A percentile compares a stretch with the other conserved stretches of the same genome.
Evolutionary conservation across 192 early-diverging fungal genomes (phyloP).

Genomic region (Backusella sp.): DNA sequence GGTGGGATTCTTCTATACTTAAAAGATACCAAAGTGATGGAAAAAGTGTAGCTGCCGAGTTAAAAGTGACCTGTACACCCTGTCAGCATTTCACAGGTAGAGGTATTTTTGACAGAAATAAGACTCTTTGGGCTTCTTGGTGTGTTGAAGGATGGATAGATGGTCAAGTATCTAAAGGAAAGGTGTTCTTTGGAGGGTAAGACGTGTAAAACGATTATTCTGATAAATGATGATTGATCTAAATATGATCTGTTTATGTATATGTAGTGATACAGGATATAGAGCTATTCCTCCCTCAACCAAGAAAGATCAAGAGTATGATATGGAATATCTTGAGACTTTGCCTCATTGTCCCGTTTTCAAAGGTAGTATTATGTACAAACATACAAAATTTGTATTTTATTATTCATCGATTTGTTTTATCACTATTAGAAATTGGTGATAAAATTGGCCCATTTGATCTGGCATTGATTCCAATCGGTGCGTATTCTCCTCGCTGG

Average conservation of each 20-base stretch:
- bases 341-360: conserved; percentile 80
- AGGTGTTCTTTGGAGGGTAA: conserved; percentile 64
- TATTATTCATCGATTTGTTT: neutral
- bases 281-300: conserved; percentile 48
- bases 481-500: conserved; percentile 76
- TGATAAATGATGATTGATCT: neutral
- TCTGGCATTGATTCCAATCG: conserved; percentile 79
- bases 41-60: neutral
- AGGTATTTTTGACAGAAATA: conserved; percentile 60
- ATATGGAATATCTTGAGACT: conserved; percentile 17
- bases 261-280: conserved; percentile 78
- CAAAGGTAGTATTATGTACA: conserved; percentile 36
- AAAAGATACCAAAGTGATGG: neutral
- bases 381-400: neutral
- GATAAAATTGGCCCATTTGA: conserved; percentile 70
- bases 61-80: conserved; percentile 61
- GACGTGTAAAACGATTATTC: neutral
- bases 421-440: conserved; percentile 57
- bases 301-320: conserved; percentile 39
- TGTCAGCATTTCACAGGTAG: conserved; percentile 74
- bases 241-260: conserved; percentile 3
- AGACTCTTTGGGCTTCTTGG: conserved; percentile 84
- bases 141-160: conserved; percentile 44
- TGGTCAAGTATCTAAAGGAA: conserved; percentile 30
- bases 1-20: conserved; percentile 14